Base-by-base conservation (phyloP, 202 grass and related monocot genomes). In the Zizania palustris region DNA sequence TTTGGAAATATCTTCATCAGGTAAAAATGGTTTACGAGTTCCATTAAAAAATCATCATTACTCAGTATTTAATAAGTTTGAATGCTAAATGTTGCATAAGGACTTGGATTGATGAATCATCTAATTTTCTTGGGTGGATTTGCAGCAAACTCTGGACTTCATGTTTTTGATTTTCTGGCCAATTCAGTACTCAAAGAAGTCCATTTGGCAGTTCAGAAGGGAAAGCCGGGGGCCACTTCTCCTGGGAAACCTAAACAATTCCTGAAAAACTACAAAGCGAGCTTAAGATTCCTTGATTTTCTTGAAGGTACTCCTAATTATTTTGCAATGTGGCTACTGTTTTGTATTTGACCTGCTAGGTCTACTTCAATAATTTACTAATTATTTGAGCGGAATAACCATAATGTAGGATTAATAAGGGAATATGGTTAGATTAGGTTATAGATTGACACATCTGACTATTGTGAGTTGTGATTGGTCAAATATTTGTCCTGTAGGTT, bases 121-220 rank as follows among this genome's bases (percentile, higher is more conserved):
- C 51, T 91, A 79, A 49, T 49, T 67, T 36, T 16, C 41, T 78
- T 81, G 15, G 42, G 61, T 8, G 65, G 19, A 61, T 84, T 87
- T 90, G 68, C 88, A 99, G 96, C 75, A 84, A 99, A 99, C 71
- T 99, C 92, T 63, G 96, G 91, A 66, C 87, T 98, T 59, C 96
- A 98, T 89, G 86, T 98, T 84, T 98, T 98, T 90, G 81, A 95
- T 83, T 98, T 98, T 85, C 77, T 98, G 71, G 91, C 89, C 35
- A 98, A 98, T 89, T 95, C 96, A 63, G 89, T 98, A 83, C 78
- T 98, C 60, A 98, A 95, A 76, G 96, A 98, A 83, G 89, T 95
- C 3, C 77, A 95, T 74, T 75, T 87, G 77, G 83, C 89, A 37
- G 92, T 98, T 63, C 84, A 95, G 65, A 98, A 95, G 72, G 89